Percentiles rank a stretch among this genome's conserved stretches.
These are phyloP conservation scores for Fusarium illudens DNA, from an alignment of 2,329 filamentous ascomycete species.

Conservation along the genomic window DNA sequence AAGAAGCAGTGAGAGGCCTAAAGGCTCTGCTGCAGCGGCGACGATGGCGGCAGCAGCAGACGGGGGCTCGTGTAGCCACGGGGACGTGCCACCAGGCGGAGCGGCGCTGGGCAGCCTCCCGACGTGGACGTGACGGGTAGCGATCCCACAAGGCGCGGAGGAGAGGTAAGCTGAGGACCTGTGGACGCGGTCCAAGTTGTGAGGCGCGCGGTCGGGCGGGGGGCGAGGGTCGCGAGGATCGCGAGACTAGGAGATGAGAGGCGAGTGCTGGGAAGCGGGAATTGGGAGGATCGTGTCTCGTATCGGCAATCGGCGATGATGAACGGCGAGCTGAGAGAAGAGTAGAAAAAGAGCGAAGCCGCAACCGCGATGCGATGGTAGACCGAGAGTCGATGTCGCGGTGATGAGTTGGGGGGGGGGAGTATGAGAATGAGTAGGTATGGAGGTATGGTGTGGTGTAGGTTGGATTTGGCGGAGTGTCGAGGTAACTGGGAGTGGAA, in stretches of 20 bases:
- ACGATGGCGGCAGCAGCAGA: slow-evolving; percentile 30
- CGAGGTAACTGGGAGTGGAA: slow-evolving; percentile 40
- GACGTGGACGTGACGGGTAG: slow-evolving; percentile 46
- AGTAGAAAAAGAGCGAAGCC: slow-evolving; percentile 15
- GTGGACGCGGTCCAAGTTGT: slow-evolving; percentile 42
- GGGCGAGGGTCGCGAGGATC: slow-evolving; percentile 37
- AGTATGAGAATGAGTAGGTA: slow-evolving; percentile 12
- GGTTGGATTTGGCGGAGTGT: slow-evolving; percentile 38
- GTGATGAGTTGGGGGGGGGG: slow-evolving; percentile 32
- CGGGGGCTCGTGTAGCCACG: slow-evolving; percentile 45
- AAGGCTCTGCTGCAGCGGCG: slow-evolving; percentile 37
- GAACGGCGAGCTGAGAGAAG: slow-evolving; percentile 17
- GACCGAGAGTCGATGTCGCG: slow-evolving; percentile 35
- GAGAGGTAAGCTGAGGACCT: slow-evolving; percentile 14
- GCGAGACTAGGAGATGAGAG: slow-evolving; percentile 37
- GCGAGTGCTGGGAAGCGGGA: slow-evolving; percentile 26
- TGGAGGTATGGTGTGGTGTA: slow-evolving; percentile 38
- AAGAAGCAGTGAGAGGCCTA: slow-evolving; percentile 30
- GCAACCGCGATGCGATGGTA: slow-evolving; percentile 33
- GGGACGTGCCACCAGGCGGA: slow-evolving; percentile 47
- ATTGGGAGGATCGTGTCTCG: slow-evolving; percentile 35
- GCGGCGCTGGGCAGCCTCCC: slow-evolving; percentile 45
- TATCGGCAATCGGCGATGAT: slow-evolving; percentile 29
- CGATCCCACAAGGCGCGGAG: slow-evolving; percentile 38
- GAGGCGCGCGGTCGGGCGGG: slow-evolving; percentile 35